A percentile compares a stretch with the other conserved stretches of the same genome.
Conservation (phyloP, 176 grass and related monocot species). For the Carex littledalei region DNA sequence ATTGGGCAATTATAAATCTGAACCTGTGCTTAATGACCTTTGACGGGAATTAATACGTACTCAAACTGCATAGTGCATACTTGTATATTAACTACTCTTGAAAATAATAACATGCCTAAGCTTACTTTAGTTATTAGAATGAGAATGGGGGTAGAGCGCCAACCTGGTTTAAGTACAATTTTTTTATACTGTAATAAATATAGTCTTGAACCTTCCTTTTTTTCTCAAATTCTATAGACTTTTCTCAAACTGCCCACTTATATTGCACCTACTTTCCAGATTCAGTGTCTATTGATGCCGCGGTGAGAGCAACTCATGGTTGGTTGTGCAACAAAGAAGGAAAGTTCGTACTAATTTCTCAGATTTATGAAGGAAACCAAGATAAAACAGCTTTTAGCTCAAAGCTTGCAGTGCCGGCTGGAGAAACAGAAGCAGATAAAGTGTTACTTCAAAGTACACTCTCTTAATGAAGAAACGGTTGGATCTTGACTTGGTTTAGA, state of each 20-base stretch:
- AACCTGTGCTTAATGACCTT: background rate
- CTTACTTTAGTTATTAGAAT: background rate
- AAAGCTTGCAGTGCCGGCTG: slow-evolving; percentile 40
- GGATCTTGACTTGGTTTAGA: slow-evolving; percentile 28
- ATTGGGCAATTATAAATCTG: too few relatives aligned
- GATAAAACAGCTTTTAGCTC: slow-evolving; percentile 64
- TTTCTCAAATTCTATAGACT: background rate
- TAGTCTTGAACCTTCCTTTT: background rate
- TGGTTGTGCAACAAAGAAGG: slow-evolving; percentile 80
- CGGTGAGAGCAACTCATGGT: slow-evolving; percentile 78
- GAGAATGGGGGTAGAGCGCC: background rate
- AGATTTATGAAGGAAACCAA: slow-evolving; percentile 49
- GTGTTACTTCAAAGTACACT: slow-evolving; percentile 57
- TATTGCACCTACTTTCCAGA: slow-evolving; percentile 30
- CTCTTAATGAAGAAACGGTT: slow-evolving; percentile 67
- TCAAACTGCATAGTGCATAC: background rate
- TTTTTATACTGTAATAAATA: background rate
- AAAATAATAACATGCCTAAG: background rate
- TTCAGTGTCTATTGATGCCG: slow-evolving; percentile 77
- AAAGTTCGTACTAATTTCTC: slow-evolving; percentile 56
- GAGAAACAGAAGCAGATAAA: slow-evolving; percentile 31
- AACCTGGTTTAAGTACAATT: background rate
- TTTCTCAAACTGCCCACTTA: background rate
- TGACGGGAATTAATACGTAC: background rate
- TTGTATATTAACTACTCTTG: background rate